Evolutionary conservation across 2,329 filamentous ascomycete genomes (phyloP).

Genomic region (Pestalotiopsis sp.): DNA sequence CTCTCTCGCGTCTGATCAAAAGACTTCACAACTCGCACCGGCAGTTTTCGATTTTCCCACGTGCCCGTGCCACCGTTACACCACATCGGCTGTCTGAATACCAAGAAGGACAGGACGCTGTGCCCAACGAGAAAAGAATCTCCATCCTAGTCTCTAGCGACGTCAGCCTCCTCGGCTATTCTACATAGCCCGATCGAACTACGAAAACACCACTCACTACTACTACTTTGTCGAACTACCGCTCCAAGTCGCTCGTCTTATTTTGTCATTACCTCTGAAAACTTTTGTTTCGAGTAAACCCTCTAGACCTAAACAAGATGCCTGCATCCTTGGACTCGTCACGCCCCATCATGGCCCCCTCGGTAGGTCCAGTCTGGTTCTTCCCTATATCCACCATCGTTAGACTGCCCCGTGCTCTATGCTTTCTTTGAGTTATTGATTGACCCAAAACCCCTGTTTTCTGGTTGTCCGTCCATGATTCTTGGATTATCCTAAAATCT

Average conservation of each 20-base stretch:
- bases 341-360: slow-evolving; percentile 65
- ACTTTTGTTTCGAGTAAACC: background rate
- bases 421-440: background rate
- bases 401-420: background rate
- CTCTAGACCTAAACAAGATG: slow-evolving; percentile 39
- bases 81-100: background rate
- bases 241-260: background rate
- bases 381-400: background rate
- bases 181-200: background rate
- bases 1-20: too few relatives aligned
- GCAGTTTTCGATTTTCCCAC: background rate
- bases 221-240: background rate
- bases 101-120: background rate
- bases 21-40: background rate
- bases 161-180: background rate
- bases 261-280: background rate
- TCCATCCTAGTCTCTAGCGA: background rate
- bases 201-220: background rate
- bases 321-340: slow-evolving; percentile 62
- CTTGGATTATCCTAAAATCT: background rate
- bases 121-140: background rate
- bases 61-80: background rate
- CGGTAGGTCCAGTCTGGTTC: slow-evolving; percentile 48
- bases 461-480: background rate
- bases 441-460: background rate